These are phyloP conservation scores for Echria macrotheca DNA, from an alignment of 495 filamentous ascomycete genomes.

Conservation along the genomic window DNA sequence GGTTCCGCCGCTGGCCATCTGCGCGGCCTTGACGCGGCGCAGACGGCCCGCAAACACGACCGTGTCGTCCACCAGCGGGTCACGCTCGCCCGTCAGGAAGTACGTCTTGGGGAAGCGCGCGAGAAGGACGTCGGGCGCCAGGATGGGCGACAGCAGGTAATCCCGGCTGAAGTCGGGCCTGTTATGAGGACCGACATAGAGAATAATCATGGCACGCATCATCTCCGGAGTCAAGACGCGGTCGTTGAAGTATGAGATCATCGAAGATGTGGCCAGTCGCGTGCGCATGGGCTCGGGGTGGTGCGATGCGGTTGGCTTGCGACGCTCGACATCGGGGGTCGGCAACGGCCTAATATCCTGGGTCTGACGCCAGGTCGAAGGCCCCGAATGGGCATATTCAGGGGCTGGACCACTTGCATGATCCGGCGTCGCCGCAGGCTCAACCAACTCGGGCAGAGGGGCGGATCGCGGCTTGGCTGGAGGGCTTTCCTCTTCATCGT, in stretches of 20 bases:
- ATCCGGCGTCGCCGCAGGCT: not conserved
- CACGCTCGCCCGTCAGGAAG: constrained; percentile 89
- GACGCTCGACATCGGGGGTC: constrained; percentile 12
- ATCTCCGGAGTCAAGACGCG: constrained; percentile 93
- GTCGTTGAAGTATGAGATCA: constrained; percentile 97
- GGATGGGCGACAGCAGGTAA: constrained; percentile 80
- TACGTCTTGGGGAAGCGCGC: constrained; percentile 84
- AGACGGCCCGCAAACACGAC: constrained; percentile 89
- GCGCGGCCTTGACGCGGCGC: constrained; percentile 70
- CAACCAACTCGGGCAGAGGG: not conserved
- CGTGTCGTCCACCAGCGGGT: constrained; percentile 93
- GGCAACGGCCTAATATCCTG: constrained; percentile 2
- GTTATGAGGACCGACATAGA: constrained; percentile 91
- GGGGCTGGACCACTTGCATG: constrained; percentile 30
- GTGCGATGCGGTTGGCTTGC: constrained; percentile 31
- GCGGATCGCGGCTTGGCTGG: constrained; percentile 13
- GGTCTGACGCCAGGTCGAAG: constrained; percentile 32
- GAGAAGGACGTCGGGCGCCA: constrained; percentile 79
- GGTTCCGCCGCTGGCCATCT: constrained; percentile 28
- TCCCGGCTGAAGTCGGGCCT: constrained; percentile 90
- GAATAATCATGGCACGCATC: constrained; percentile 98
- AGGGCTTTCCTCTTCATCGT: constrained; percentile 50
- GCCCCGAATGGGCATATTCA: constrained; percentile 39
- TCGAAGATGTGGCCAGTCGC: constrained; percentile 83
- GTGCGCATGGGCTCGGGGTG: constrained; percentile 70